Conservation (phyloP, 768 basidiomycete species). For the Xerocomellus intermedius region DNA sequence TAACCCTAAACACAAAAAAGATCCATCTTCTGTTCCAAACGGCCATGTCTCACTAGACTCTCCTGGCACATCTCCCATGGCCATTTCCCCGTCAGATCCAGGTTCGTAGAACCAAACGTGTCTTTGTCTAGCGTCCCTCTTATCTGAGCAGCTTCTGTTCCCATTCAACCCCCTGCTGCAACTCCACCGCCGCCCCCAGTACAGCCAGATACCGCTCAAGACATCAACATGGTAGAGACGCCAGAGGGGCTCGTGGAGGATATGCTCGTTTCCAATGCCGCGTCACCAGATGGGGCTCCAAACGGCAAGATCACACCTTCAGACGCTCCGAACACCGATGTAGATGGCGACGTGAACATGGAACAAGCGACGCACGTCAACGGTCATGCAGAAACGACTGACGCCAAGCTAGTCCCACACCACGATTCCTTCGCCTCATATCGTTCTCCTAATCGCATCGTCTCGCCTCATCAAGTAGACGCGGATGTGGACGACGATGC, state of each 20-base stretch:
- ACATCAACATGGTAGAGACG: conserved; percentile 54
- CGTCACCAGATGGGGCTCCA: conserved; percentile 15
- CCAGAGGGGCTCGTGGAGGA: conserved; percentile 19
- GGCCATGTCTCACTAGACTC: conserved; percentile 53
- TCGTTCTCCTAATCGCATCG: conserved; percentile 33
- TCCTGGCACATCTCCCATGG: conserved; percentile 33
- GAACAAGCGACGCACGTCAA: conserved; percentile 24
- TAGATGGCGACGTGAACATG: conserved; percentile 35
- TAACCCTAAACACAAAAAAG: conserved; percentile 38
- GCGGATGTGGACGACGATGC: conserved; percentile 45
- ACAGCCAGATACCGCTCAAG: conserved; percentile 45
- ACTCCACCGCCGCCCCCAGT: conserved; percentile 48
- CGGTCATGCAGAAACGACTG: conserved; percentile 17
- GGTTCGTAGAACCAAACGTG: conserved; percentile 38
- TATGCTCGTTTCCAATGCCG: conserved; percentile 7
- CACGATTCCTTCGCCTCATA: conserved; percentile 35
- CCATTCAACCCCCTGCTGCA: conserved; percentile 44
- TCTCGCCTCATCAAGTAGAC: conserved; percentile 29
- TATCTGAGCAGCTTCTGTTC: conserved; percentile 40
- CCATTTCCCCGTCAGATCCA: conserved; percentile 50
- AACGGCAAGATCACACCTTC: conserved; percentile 35
- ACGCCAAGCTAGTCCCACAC: conserved; percentile 17
- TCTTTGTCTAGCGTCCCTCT: conserved; percentile 25
- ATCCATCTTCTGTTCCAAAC: conserved; percentile 49
- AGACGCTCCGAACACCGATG: conserved; percentile 20